Percentiles rank a stretch among this genome's conserved stretches.
phyloP scores from a whole-genome alignment of 1,284 basidiomycete genomes.

The Puccinia brachypodii region DNA sequence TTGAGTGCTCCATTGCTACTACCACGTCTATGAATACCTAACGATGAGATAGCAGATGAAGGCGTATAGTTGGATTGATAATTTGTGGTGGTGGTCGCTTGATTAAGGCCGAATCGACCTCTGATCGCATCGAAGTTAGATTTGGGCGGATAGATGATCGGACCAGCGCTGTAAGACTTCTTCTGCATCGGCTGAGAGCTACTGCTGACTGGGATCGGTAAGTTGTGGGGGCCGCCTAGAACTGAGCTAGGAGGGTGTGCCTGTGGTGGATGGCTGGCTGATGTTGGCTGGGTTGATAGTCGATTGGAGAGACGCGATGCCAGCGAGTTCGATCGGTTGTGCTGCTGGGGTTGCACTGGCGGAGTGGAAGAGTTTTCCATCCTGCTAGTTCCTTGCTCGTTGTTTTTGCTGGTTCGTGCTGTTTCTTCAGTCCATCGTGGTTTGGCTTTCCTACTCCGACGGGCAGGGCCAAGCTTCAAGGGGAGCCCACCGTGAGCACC shows the following conservation, averaged over 20 bases:
- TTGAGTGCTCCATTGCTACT: not conserved
- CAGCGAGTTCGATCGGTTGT: conserved; percentile 42
- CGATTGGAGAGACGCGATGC: conserved; percentile 38
- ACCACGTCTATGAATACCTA: conserved; percentile 19
- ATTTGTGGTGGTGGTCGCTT: conserved; percentile 24
- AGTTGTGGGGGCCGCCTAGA: conserved; percentile 10
- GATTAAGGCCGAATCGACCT: conserved; percentile 43
- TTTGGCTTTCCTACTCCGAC: no score
- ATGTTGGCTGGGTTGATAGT: not conserved
- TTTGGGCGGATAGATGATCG: conserved; percentile 43
- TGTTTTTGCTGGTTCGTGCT: not conserved
- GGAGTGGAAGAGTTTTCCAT: not conserved
- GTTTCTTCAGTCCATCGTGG: no score
- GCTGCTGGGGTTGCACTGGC: not conserved
- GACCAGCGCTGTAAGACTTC: conserved; percentile 29
- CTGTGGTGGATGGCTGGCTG: not conserved
- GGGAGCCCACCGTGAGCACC: no score
- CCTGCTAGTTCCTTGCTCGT: not conserved
- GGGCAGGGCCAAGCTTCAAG: no score
- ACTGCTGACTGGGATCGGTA: conserved; percentile 12
- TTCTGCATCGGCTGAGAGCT: conserved; percentile 30
- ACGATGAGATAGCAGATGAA: conserved; percentile 4
- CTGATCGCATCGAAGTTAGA: conserved; percentile 38
- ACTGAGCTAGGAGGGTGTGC: conserved; percentile 7
- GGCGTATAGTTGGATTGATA: conserved; percentile 13